Percentiles rank a stretch among this genome's conserved stretches.
Conservation (phyloP, 257 asterid genomes). For the Osmanthus fragrans region DNA sequence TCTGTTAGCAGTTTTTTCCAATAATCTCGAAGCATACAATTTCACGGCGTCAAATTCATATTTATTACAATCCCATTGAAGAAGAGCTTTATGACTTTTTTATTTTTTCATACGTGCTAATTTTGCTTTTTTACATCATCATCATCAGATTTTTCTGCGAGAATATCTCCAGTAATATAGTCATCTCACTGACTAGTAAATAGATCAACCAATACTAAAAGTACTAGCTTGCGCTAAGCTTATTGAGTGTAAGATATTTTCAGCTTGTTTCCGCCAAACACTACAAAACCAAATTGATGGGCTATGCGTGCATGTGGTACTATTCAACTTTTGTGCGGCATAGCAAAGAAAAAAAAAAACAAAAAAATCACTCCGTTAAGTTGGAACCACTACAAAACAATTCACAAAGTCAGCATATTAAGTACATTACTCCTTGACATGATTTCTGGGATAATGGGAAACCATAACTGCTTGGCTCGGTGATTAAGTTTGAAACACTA, state of each 20-base stretch:
- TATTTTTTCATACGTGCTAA: too few species aligned
- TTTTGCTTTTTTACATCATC: too few species aligned
- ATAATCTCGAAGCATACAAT: background rate
- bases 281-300: slow-evolving; percentile 21
- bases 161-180: background rate
- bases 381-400: slow-evolving; percentile 16
- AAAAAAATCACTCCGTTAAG: slow-evolving; percentile 20
- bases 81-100: background rate
- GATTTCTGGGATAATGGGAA: slow-evolving; percentile 48
- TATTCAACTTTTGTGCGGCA: slow-evolving; percentile 8
- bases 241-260: slow-evolving; percentile 8
- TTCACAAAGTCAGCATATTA: background rate
- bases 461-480: slow-evolving; percentile 50
- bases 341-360: too few species aligned
- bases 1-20: background rate
- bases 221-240: slow-evolving; percentile 6
- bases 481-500: slow-evolving; percentile 36
- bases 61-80: background rate
- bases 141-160: too few species aligned
- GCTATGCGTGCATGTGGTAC: slow-evolving; percentile 15
- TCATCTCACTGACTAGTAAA: background rate
- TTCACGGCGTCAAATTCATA: background rate
- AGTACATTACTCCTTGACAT: slow-evolving; percentile 62
- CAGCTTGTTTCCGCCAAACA: slow-evolving; percentile 13
- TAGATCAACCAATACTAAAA: background rate